Percentiles rank a stretch among this genome's conserved stretches.
Evolutionary conservation across 164 flowering plant species (phyloP).

Genomic region (Chimonanthus praecox): DNA sequence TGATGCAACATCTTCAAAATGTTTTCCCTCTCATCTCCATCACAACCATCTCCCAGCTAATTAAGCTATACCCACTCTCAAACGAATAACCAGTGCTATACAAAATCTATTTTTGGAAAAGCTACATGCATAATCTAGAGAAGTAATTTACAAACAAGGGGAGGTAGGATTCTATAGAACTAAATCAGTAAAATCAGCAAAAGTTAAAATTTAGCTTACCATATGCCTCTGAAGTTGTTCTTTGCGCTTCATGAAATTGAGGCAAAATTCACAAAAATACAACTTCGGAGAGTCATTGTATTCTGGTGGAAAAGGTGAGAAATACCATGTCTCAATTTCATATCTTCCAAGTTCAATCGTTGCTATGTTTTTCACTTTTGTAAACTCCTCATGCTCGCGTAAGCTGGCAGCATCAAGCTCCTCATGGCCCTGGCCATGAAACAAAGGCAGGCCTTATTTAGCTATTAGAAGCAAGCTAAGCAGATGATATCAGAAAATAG

Average conservation of each 20-base stretch:
- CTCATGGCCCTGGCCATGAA: conserved; percentile 72
- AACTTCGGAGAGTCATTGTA: conserved; percentile 82
- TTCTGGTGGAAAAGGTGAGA: conserved; percentile 98
- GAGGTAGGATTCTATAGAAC: too few relatives aligned
- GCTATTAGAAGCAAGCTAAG: not conserved
- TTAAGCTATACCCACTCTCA: too few relatives aligned
- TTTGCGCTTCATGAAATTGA: conserved; percentile 97
- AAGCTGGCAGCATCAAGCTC: conserved; percentile 99
- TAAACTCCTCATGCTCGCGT: conserved; percentile 97
- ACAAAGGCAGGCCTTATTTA: conserved; percentile 4
- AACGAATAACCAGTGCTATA: too few relatives aligned
- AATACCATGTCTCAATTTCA: conserved; percentile 99
- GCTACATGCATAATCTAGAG: too few relatives aligned
- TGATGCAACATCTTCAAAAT: too few relatives aligned
- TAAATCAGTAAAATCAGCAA: not conserved
- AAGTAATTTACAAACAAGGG: too few relatives aligned
- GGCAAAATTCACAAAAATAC: conserved; percentile 95
- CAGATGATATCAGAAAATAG: too few relatives aligned
- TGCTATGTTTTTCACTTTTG: conserved; percentile 95
- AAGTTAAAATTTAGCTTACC: conserved; percentile 51
- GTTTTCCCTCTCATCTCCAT: too few relatives aligned
- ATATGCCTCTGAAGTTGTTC: conserved; percentile 98
- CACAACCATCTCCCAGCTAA: too few relatives aligned
- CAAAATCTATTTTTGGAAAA: too few relatives aligned
- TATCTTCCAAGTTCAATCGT: conserved; percentile 97